These are phyloP conservation scores for Monosporascus sp. DNA, from an alignment of 2,329 filamentous ascomycete species.

Conservation along the genomic window DNA sequence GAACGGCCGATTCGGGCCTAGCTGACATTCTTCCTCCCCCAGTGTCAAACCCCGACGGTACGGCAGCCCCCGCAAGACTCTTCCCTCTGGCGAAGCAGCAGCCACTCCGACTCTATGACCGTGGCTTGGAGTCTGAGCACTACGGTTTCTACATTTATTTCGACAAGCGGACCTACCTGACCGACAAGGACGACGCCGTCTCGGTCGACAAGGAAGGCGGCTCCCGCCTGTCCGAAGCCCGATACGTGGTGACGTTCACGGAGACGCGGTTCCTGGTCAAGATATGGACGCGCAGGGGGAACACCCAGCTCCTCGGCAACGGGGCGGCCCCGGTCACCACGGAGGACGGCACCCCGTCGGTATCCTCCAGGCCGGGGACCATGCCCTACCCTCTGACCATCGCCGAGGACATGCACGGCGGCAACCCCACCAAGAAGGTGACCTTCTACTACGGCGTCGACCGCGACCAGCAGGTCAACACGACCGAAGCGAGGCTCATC, in stretches of 20 bases:
- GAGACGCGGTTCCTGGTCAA: constrained; percentile 60
- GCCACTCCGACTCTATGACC: constrained; percentile 80
- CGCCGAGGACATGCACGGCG: constrained; percentile 59
- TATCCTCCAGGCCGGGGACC: constrained; percentile 44
- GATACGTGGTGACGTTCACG: constrained; percentile 52
- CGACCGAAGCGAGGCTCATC: constrained; percentile 39
- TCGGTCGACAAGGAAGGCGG: constrained; percentile 53
- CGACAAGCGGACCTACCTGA: constrained; percentile 79
- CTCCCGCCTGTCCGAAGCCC: constrained; percentile 46
- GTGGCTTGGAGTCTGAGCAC: constrained; percentile 74
- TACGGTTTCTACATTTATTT: constrained; percentile 95
- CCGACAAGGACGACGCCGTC: constrained; percentile 14
- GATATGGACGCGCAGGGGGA: constrained; percentile 55
- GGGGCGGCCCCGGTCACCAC: constrained; percentile 18
- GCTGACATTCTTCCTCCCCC: constrained; percentile 59
- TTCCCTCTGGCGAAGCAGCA: constrained; percentile 69
- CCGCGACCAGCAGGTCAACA: constrained; percentile 39
- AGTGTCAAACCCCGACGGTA: constrained; percentile 60
- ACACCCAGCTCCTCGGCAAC: constrained; percentile 34
- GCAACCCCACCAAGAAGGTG: constrained; percentile 46
- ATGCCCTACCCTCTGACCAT: constrained; percentile 62
- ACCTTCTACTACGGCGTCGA: constrained; percentile 50
- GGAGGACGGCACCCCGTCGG: constrained; percentile 16
- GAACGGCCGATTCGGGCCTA: constrained; percentile 37
- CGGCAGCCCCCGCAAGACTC: constrained; percentile 65